A percentile compares a stretch with the other conserved stretches of the same genome.
These are phyloP conservation scores for Dactylellina haptotyla DNA, from an alignment of 2,329 filamentous ascomycete genomes.

Conservation along the genomic window DNA sequence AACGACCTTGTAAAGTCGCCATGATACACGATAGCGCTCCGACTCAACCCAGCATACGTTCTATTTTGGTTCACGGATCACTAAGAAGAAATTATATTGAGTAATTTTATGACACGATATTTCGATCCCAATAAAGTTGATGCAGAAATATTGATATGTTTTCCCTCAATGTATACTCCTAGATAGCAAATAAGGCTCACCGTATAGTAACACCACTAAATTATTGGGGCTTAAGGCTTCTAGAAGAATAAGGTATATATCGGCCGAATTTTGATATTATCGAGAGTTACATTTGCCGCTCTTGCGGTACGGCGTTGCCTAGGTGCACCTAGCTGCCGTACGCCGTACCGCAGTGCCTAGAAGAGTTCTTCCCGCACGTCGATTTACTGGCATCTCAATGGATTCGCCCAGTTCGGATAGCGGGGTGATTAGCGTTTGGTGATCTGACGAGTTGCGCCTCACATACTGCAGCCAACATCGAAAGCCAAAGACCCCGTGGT, in stretches of 20 bases:
- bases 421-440: background rate
- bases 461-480: background rate
- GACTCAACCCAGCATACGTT: no score
- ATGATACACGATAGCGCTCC: no score
- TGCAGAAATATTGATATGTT: no score
- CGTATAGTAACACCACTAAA: background rate
- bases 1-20: no score
- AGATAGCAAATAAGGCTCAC: background rate
- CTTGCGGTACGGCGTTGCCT: background rate
- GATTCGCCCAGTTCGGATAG: conserved; percentile 4
- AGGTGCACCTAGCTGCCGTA: background rate
- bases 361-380: background rate
- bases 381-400: background rate
- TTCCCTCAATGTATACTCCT: no score
- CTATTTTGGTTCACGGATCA: no score
- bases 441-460: conserved; percentile 1
- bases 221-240: background rate
- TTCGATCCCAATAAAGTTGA: no score
- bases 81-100: no score
- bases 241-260: no score
- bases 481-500: background rate
- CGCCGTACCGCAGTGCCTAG: background rate
- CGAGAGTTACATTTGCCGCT: background rate
- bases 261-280: no score
- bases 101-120: no score